Conservation (phyloP, 345 rosid genomes). For the Linum usitatissimum region DNA sequence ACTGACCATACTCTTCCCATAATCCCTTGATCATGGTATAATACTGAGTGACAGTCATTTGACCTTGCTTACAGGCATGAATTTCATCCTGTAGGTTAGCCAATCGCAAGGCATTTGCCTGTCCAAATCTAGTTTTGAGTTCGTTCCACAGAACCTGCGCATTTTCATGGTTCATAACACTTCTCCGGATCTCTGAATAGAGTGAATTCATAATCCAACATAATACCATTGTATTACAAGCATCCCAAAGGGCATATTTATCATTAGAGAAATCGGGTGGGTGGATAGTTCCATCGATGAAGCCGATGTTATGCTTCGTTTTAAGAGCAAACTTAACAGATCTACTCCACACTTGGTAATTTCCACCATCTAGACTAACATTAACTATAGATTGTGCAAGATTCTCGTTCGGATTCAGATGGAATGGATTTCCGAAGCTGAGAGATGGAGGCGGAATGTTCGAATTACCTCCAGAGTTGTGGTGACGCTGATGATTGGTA, state of each 20-base stretch:
- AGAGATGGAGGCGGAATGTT: no score
- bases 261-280: no score
- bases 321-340: no score
- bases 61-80: background rate
- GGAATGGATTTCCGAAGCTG: no score
- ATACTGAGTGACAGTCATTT: background rate
- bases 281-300: background rate
- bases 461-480: no score
- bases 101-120: background rate
- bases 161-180: background rate
- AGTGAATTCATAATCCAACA: background rate
- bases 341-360: no score
- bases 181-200: background rate
- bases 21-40: background rate
- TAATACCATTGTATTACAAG: background rate
- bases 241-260: no score
- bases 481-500: no score
- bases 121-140: background rate
- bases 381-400: no score
- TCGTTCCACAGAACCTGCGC: background rate
- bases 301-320: no score
- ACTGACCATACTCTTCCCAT: background rate
- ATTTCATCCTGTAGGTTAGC: background rate
- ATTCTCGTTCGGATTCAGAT: no score
- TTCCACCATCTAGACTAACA: no score